phyloP scores from a whole-genome alignment of 2,329 filamentous ascomycete species.

The Sporothrix brasiliensis region DNA sequence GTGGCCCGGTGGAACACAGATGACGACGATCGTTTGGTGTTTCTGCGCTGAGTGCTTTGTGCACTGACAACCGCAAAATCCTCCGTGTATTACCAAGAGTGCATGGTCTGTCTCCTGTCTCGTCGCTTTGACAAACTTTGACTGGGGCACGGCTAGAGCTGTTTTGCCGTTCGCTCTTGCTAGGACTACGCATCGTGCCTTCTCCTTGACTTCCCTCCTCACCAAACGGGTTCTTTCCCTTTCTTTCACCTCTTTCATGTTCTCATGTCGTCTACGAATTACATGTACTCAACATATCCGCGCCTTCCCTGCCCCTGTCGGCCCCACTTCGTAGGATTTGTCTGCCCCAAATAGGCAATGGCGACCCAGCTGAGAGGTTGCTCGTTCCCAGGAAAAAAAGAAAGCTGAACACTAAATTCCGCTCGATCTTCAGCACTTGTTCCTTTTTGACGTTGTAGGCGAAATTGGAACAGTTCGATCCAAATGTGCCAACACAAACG shows the following conservation, averaged over 20 bases:
- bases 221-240: not conserved
- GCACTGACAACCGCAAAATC: not conserved
- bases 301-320: slow-evolving; percentile 12
- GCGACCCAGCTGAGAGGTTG: slow-evolving; percentile 30
- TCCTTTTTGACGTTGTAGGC: not conserved
- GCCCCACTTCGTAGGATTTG: slow-evolving; percentile 1
- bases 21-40: not conserved
- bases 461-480: not conserved
- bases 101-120: not conserved
- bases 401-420: not conserved
- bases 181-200: not conserved
- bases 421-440: slow-evolving; percentile 26
- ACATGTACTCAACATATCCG: not conserved
- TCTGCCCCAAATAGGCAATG: not conserved
- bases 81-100: not conserved
- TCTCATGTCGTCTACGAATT: not conserved
- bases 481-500: not conserved
- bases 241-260: not conserved
- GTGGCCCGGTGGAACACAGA: not conserved
- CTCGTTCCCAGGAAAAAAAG: not conserved
- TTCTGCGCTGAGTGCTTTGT: slow-evolving; percentile 20
- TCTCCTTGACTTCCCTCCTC: not conserved
- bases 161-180: slow-evolving; percentile 14
- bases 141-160: not conserved
- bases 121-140: slow-evolving; percentile 5